Evolutionary conservation across 768 basidiomycete species (phyloP).

Genomic region (Coprinopsis cinerea): DNA sequence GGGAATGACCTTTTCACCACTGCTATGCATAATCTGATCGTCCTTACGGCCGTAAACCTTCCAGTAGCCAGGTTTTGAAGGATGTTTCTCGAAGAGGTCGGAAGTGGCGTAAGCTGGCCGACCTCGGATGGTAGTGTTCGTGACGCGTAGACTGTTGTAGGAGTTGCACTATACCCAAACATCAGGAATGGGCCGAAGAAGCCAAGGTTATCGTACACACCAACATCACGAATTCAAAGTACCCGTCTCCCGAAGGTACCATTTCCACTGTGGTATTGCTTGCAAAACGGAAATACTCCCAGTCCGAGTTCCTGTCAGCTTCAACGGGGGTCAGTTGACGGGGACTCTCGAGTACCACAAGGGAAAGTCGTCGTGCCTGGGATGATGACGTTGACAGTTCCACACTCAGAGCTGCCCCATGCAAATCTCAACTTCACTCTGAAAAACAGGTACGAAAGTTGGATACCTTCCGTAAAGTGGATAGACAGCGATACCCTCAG

Average conservation of each 20-base stretch:
- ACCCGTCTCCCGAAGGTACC: constrained; percentile 7
- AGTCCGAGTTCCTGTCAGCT: neutral
- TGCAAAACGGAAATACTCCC: neutral
- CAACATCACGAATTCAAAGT: constrained; percentile 10
- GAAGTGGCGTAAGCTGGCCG: constrained; percentile 28
- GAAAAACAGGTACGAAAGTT: neutral
- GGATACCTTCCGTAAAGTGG: neutral
- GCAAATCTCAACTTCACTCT: neutral
- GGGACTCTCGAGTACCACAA: too few relatives aligned
- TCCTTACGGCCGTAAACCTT: constrained; percentile 35
- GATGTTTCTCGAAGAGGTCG: constrained; percentile 36
- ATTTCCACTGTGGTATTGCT: constrained; percentile 3
- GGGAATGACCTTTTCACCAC: constrained; percentile 23
- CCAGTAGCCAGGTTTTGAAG: constrained; percentile 28
- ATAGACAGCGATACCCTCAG: neutral
- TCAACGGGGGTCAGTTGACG: too few relatives aligned
- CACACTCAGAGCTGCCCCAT: neutral
- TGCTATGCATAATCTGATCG: constrained; percentile 39
- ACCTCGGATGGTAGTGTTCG: constrained; percentile 28
- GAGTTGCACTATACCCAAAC: neutral
- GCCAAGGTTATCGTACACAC: constrained; percentile 6
- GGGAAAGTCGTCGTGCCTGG: too few relatives aligned
- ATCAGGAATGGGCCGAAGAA: constrained; percentile 10
- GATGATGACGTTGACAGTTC: too few relatives aligned
- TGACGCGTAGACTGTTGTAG: constrained; percentile 10